A percentile compares a stretch with the other conserved stretches of the same genome.
These are phyloP conservation scores for Pseudogymnoascus sp. DNA, from an alignment of 2,329 filamentous ascomycete genomes.

Conservation along the genomic window DNA sequence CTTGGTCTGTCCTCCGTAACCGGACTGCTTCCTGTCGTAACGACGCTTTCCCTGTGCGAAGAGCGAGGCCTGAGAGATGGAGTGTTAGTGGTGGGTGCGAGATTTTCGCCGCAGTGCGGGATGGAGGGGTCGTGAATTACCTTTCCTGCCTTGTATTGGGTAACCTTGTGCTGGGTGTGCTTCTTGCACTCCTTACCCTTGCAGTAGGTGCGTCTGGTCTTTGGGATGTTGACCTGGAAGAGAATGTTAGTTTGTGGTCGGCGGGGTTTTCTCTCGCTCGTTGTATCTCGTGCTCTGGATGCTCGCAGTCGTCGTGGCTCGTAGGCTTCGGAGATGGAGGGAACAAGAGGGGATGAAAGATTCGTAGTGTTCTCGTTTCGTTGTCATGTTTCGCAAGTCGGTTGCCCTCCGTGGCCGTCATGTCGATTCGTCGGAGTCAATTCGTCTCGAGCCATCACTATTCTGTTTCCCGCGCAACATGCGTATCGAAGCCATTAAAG, in stretches of 20 bases:
- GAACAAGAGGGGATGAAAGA: background rate
- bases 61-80: conserved; percentile 60
- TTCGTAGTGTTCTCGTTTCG: background rate
- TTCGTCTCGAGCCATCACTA: background rate
- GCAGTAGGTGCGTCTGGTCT: conserved; percentile 96
- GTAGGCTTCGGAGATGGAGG: background rate
- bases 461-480: background rate
- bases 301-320: background rate
- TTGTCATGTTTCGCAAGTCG: background rate
- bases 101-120: background rate
- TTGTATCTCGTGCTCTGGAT: conserved; percentile 5
- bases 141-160: conserved; percentile 96
- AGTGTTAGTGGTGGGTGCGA: background rate
- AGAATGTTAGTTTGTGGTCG: conserved; percentile 7
- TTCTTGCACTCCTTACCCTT: conserved; percentile 91
- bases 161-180: conserved; percentile 88
- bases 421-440: conserved; percentile 2
- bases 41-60: conserved; percentile 99
- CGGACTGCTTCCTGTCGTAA: conserved; percentile 98
- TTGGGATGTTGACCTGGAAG: conserved; percentile 83
- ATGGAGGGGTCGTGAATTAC: conserved; percentile 36
- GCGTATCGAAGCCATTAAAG: conserved; percentile 2
- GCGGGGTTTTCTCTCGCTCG: background rate
- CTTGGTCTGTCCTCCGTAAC: conserved; percentile 99
- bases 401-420: background rate